Evolutionary conservation across 805 yeast genomes (phyloP).

Genomic region (Metschnikowia anglica): DNA sequence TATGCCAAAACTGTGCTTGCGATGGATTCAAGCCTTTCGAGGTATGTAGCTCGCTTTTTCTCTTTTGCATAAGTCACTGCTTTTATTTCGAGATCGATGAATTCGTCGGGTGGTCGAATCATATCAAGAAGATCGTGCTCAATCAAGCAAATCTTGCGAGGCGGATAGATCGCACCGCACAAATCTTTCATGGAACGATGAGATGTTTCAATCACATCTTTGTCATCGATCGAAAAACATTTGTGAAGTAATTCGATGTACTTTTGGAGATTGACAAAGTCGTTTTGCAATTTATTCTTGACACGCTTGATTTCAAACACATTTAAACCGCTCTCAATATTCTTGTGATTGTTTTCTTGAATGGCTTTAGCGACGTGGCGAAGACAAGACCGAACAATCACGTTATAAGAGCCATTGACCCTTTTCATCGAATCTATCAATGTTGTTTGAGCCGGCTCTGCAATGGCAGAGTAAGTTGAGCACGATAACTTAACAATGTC

Average conservation of each 20-base stretch:
- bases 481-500: conserved; percentile 66
- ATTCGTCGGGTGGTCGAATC: conserved; percentile 62
- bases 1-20: conserved; percentile 35
- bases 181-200: conserved; percentile 46
- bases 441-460: conserved; percentile 65
- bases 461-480: conserved; percentile 69
- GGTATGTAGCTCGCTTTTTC: conserved; percentile 47
- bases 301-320: conserved; percentile 59
- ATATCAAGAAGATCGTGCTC: conserved; percentile 42
- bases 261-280: conserved; percentile 49
- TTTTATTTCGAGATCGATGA: conserved; percentile 55
- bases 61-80: conserved; percentile 65
- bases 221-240: conserved; percentile 57
- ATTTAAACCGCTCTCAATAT: conserved; percentile 62
- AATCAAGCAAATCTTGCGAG: conserved; percentile 48
- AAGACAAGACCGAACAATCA: conserved; percentile 52
- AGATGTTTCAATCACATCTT: conserved; percentile 54
- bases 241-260: conserved; percentile 50
- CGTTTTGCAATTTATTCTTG: conserved; percentile 55
- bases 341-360: conserved; percentile 46
- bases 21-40: conserved; percentile 41
- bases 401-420: conserved; percentile 61
- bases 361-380: conserved; percentile 51
- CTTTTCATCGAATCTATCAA: conserved; percentile 69
- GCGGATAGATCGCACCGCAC: conserved; percentile 30